Evolutionary conservation across 805 yeast genomes (phyloP).

Genomic region (Kurtzmaniella fragi): DNA sequence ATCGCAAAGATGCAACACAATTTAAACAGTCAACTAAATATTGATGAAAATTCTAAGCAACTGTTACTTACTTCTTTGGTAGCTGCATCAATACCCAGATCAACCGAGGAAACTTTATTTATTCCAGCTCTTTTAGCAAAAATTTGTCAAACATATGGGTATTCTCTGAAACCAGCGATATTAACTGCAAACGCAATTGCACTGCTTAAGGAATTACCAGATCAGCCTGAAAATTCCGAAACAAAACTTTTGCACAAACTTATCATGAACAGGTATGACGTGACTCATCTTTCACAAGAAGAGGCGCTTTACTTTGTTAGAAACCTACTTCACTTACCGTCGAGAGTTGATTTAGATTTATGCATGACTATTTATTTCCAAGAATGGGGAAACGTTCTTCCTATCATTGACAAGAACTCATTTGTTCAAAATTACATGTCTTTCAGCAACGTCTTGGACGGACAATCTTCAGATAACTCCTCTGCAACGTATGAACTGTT

Average conservation of each 20-base stretch:
- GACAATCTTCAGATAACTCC: constrained; percentile 3
- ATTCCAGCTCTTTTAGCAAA: constrained; percentile 68
- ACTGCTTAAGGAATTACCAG: constrained; percentile 46
- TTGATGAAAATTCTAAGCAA: constrained; percentile 24
- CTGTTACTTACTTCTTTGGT: constrained; percentile 42
- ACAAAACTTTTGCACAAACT: constrained; percentile 12
- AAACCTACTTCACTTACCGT: constrained; percentile 25
- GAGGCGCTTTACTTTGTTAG: constrained; percentile 45
- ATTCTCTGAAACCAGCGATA: constrained; percentile 64
- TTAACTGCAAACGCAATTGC: constrained; percentile 70
- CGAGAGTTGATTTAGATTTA: constrained; percentile 61
- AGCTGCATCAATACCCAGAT: constrained; percentile 69
- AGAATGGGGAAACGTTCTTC: constrained; percentile 71
- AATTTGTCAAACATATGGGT: constrained; percentile 67
- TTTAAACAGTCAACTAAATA: constrained; percentile 9
- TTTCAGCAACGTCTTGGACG: constrained; percentile 43
- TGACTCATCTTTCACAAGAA: constrained; percentile 22
- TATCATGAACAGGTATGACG: constrained; percentile 22
- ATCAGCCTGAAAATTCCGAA: constrained; percentile 6
- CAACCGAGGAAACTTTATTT: constrained; percentile 73
- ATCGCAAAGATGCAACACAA: constrained; percentile 49
- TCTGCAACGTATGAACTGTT: constrained; percentile 21
- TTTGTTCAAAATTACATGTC: constrained; percentile 57
- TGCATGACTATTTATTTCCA: constrained; percentile 64
- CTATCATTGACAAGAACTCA: constrained; percentile 64